Evolutionary conservation across 495 filamentous ascomycete species (phyloP).

Genomic region (Clavariopsis aquatica): DNA sequence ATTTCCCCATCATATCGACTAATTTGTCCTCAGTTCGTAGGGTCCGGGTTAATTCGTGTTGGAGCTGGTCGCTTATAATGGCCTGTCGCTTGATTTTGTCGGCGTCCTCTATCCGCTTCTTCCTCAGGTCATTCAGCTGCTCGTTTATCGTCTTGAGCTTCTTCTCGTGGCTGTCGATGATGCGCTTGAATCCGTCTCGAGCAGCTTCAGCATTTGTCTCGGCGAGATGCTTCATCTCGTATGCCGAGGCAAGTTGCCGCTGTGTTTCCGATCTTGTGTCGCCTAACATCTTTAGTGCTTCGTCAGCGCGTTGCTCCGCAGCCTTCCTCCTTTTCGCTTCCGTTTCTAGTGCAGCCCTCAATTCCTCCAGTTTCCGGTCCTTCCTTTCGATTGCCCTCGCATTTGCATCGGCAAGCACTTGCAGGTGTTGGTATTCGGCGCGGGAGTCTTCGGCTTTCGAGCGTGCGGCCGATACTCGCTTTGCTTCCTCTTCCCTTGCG

Average conservation of each 20-base stretch:
- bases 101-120: conserved; percentile 24
- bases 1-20: conserved; percentile 29
- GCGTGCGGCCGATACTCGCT: conserved; percentile 20
- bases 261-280: conserved; percentile 33
- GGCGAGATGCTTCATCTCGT: conserved; percentile 29
- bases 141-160: conserved; percentile 23
- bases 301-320: conserved; percentile 32
- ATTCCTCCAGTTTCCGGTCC: conserved; percentile 36
- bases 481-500: conserved; percentile 29
- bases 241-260: conserved; percentile 31
- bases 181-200: conserved; percentile 33
- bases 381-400: conserved; percentile 32
- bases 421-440: conserved; percentile 33
- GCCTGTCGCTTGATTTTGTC: conserved; percentile 32
- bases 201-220: conserved; percentile 33
- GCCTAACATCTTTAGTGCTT: conserved; percentile 29
- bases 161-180: conserved; percentile 29
- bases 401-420: conserved; percentile 34
- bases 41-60: conserved; percentile 21
- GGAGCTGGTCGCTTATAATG: conserved; percentile 34
- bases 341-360: conserved; percentile 32
- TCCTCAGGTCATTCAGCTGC: conserved; percentile 23
- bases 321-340: conserved; percentile 26
- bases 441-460: conserved; percentile 28
- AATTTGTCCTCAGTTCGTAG: conserved; percentile 25